Evolutionary conservation across 2,329 filamentous ascomycete species (phyloP).

Genomic region (Aspergillus brunneoviolaceus): DNA sequence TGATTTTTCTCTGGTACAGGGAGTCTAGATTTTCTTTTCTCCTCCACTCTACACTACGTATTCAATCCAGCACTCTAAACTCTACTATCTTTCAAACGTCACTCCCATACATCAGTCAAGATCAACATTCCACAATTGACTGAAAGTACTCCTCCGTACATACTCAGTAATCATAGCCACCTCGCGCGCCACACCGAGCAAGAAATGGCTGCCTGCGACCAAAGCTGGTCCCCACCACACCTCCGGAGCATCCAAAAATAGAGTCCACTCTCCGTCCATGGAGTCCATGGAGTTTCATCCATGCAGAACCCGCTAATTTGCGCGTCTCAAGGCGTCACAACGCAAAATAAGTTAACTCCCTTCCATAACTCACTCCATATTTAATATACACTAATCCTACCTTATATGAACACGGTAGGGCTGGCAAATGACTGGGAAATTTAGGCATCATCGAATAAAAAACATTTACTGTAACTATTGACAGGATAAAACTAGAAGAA

Average conservation of each 20-base stretch:
- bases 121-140: background rate
- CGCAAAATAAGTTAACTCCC: background rate
- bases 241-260: conserved; percentile 9
- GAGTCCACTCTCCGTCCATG: background rate
- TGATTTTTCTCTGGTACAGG: background rate
- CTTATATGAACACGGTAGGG: background rate
- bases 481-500: conserved; percentile 7
- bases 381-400: background rate
- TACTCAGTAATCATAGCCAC: background rate
- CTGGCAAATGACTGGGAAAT: background rate
- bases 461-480: conserved; percentile 15
- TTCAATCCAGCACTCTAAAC: too few relatives aligned
- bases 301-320: conserved; percentile 6
- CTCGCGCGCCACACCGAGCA: conserved; percentile 3
- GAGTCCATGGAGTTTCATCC: background rate
- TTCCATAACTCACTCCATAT: background rate
- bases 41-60: too few relatives aligned
- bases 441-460: conserved; percentile 8
- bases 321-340: background rate
- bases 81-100: background rate
- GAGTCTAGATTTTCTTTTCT: background rate
- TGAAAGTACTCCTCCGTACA: background rate
- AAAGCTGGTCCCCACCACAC: conserved; percentile 3
- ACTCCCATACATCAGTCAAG: background rate
- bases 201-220: conserved; percentile 6